Percentiles rank a stretch among this genome's conserved stretches.
Conservation (phyloP, 2,329 filamentous ascomycete species). For the Aspergillaceae sp. region DNA sequence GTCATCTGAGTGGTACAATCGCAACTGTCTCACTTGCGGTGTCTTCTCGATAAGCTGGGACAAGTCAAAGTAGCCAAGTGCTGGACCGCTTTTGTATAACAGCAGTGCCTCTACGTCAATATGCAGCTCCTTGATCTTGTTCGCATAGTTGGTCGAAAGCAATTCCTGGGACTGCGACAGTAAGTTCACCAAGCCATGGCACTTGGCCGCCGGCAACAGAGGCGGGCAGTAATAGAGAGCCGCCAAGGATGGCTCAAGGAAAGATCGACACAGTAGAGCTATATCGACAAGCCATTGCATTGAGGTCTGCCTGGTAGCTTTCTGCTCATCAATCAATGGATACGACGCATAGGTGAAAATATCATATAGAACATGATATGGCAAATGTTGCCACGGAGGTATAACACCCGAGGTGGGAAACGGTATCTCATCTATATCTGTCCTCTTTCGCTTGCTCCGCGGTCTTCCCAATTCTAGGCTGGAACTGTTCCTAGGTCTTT, state of each 20-base stretch:
- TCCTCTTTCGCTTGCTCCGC: conserved; percentile 19
- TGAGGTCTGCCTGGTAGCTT: conserved; percentile 15
- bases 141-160: conserved; percentile 55
- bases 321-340: conserved; percentile 42
- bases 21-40: conserved; percentile 59
- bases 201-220: conserved; percentile 46
- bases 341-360: conserved; percentile 61
- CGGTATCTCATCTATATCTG: conserved; percentile 9
- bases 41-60: conserved; percentile 53
- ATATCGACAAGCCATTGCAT: conserved; percentile 55
- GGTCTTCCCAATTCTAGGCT: conserved; percentile 13
- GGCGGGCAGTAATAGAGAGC: conserved; percentile 64
- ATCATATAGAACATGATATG: conserved; percentile 59
- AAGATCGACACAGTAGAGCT: conserved; percentile 54
- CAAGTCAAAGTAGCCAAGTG: conserved; percentile 49
- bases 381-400: conserved; percentile 53
- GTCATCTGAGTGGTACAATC: conserved; percentile 64
- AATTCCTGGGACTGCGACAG: conserved; percentile 47
- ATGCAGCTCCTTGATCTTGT: conserved; percentile 61
- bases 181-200: conserved; percentile 42
- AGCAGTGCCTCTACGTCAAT: conserved; percentile 57
- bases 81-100: conserved; percentile 45
- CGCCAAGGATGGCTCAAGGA: conserved; percentile 64
- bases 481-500: conserved; percentile 7
- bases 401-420: conserved; percentile 30